Evolutionary conservation across 1,284 basidiomycete species (phyloP), one percentile per base, ranked within the genome.

Genomic region (Cutaneotrichosporon mucoides): DNA sequence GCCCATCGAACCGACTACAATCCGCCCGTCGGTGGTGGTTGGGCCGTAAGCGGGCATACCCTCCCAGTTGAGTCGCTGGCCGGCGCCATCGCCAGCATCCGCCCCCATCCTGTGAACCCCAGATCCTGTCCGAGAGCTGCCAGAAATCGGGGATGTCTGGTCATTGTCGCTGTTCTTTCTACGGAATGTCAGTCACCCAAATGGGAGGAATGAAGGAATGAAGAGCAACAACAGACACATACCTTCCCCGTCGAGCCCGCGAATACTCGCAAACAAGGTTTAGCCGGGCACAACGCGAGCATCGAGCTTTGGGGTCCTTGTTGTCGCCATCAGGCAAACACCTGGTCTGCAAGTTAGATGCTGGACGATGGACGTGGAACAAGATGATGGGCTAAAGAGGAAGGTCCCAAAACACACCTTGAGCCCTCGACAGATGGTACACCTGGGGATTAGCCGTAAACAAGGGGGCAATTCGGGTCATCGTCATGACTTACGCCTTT

Each of bases 271-370:
- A 63, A 0, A 36, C 46, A 1, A 63, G 51, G 12, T 53, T 47
- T 43, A 63, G 62, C 2, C 62, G 56, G 2, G 62, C 62, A 12
- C 62, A 63, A 4, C 62, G 48, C n/a, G 62, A 63, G 43, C 62
- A 63, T 1, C 54, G 53, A 7, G 62, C 35, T 7, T 38, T 53
- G 24, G 62, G 62, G 15, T 63, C 53, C 13, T 43, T 48, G 49
- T 63, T 41, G 13, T 63, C 62, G 11, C 62, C 54, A 37, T 61
- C 60, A 11, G 60, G 60, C 16, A 61, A 43, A 45, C 60, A 61
- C 8, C 60, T 53, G 2, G 60, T 61, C 60, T 61, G 53, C 11
- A 38, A 7, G 13, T 49, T 37, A 49, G 47, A 34, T 7, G 34
- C 34, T 35, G 6, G 47, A 47, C 33, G 12, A 47, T 5, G 47